Evolutionary conservation across 202 grass and related monocot genomes (phyloP).

Genomic region (Panicum virgatum): DNA sequence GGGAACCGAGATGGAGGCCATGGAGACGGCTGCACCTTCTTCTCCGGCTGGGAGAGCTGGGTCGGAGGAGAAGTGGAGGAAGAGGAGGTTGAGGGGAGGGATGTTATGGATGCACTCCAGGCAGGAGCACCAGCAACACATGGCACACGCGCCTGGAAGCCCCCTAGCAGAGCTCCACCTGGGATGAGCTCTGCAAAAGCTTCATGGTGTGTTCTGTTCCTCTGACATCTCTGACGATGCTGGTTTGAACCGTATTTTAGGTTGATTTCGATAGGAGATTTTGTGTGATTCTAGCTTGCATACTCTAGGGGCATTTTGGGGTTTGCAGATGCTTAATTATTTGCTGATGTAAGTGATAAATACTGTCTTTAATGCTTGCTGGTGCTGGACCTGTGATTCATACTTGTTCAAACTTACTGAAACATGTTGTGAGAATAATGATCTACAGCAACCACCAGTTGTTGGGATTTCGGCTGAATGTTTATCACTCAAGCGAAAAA

Average conservation of each 20-base stretch:
- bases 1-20: slow-evolving; percentile 76
- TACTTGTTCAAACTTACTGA: neutral
- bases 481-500: neutral
- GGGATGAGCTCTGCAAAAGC: neutral
- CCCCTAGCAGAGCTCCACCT: slow-evolving; percentile 4
- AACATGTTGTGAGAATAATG: neutral
- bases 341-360: neutral
- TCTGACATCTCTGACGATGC: slow-evolving; percentile 2
- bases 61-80: slow-evolving; percentile 34
- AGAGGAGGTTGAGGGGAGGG: slow-evolving; percentile 51
- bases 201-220: neutral
- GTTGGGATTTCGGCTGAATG: neutral
- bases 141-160: slow-evolving; percentile 28
- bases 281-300: neutral
- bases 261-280: neutral
- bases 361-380: neutral
- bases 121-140: slow-evolving; percentile 57
- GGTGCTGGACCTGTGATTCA: neutral
- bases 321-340: neutral
- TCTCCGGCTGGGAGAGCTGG: neutral
- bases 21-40: slow-evolving; percentile 10
- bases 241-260: neutral
- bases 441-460: neutral
- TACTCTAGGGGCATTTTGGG: neutral
- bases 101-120: slow-evolving; percentile 59